Percentiles rank a stretch among this genome's conserved stretches.
These are phyloP conservation scores for Diospyros lotus DNA, from an alignment of 148 eudicot genomes.

Conservation along the genomic window DNA sequence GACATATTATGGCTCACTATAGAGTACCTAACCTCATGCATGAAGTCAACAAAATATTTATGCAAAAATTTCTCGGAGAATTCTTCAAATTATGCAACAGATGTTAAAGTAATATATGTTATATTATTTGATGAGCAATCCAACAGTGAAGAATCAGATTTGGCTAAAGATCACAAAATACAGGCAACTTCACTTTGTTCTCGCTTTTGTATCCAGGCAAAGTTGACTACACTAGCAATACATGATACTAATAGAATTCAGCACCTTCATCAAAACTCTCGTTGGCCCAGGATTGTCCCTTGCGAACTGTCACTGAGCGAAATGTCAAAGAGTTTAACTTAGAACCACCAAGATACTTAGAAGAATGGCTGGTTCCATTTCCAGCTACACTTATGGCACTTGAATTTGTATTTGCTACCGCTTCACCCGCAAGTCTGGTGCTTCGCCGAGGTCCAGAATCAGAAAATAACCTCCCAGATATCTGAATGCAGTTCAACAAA, in stretches of 20 bases:
- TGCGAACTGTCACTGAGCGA: slow-evolving; percentile 70
- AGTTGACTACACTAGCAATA: neutral
- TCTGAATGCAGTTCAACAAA: slow-evolving; percentile 34
- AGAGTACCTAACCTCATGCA: neutral
- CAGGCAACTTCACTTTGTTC: neutral
- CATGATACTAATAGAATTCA: slow-evolving; percentile 7
- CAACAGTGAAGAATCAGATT: neutral
- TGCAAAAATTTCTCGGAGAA: too few species aligned
- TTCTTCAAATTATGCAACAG: too few species aligned
- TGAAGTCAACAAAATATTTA: neutral
- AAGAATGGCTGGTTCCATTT: slow-evolving; percentile 74
- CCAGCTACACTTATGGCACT: slow-evolving; percentile 43
- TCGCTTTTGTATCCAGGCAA: neutral
- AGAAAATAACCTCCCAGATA: slow-evolving; percentile 88
- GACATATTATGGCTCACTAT: neutral
- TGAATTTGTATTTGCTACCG: slow-evolving; percentile 38
- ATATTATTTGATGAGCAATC: neutral
- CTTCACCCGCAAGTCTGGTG: slow-evolving; percentile 78
- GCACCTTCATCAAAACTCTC: slow-evolving; percentile 83
- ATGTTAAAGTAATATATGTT: neutral
- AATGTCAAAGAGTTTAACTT: slow-evolving; percentile 54
- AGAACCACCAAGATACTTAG: slow-evolving; percentile 60
- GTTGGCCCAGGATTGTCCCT: slow-evolving; percentile 56
- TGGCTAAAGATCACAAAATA: neutral
- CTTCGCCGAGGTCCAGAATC: slow-evolving; percentile 92